These are phyloP conservation scores for Aegilops longissima DNA, from an alignment of 176 grass and related monocot species.

Conservation along the genomic window DNA sequence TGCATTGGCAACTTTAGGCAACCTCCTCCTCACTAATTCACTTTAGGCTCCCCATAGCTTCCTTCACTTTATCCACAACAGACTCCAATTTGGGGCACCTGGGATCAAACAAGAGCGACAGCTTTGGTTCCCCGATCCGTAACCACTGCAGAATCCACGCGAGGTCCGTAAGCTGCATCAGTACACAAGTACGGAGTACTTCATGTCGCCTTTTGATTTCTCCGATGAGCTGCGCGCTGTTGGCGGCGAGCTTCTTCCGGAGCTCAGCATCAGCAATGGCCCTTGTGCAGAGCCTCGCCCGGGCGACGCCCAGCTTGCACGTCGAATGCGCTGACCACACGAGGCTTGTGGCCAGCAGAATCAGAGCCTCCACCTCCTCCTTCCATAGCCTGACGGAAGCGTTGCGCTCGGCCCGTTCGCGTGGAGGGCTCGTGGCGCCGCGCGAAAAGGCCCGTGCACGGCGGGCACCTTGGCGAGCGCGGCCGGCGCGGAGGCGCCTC, in stretches of 20 bases:
- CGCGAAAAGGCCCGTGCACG: conserved; percentile 58
- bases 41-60: too few species aligned
- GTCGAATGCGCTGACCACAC: conserved; percentile 46
- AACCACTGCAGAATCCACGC: neutral
- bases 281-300: neutral
- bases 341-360: conserved; percentile 47
- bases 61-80: too few species aligned
- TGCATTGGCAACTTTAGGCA: too few species aligned
- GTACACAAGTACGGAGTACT: too few species aligned
- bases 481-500: neutral
- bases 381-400: conserved; percentile 61
- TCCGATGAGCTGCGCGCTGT: conserved; percentile 58
- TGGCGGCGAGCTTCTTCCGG: conserved; percentile 26
- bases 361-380: conserved; percentile 33
- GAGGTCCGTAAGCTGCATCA: too few species aligned
- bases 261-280: conserved; percentile 47
- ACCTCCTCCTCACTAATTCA: too few species aligned
- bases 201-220: conserved; percentile 18
- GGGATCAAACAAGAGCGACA: too few species aligned
- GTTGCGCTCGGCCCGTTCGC: conserved; percentile 32
- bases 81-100: neutral
- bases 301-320: conserved; percentile 56
- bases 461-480: conserved; percentile 53
- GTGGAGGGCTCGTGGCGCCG: conserved; percentile 62
- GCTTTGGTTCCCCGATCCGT: conserved; percentile 33